Conservation (phyloP, 495 filamentous ascomycete species). For the Collariella sp. region DNA sequence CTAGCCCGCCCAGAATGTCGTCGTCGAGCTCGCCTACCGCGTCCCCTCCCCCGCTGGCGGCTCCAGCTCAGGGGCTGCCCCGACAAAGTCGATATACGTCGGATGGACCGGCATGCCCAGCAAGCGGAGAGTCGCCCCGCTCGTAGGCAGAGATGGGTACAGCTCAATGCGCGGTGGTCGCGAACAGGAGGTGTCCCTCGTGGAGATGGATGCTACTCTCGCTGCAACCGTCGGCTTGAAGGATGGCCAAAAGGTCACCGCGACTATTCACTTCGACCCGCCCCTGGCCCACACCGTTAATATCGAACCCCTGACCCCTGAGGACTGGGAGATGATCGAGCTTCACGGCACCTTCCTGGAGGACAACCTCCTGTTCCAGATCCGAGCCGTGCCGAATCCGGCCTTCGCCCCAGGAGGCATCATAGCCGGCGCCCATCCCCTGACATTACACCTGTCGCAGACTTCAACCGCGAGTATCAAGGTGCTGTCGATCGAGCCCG, state of each 20-base stretch:
- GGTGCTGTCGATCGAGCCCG: conserved; percentile 66
- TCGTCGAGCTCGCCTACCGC: conserved; percentile 76
- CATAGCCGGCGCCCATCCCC: conserved; percentile 53
- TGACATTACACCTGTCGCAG: conserved; percentile 87
- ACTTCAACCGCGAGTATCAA: conserved; percentile 92
- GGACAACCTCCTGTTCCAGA: conserved; percentile 85
- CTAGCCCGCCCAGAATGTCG: conserved; percentile 85
- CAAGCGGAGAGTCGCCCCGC: conserved; percentile 65
- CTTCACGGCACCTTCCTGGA: conserved; percentile 91
- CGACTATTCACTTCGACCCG: conserved; percentile 73
- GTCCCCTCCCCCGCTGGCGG: conserved; percentile 30
- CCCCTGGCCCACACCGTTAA: conserved; percentile 85
- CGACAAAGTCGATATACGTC: conserved; percentile 62
- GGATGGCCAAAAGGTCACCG: conserved; percentile 75
- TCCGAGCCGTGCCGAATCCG: conserved; percentile 85
- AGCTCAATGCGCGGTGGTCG: conserved; percentile 45
- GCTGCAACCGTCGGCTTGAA: conserved; percentile 69
- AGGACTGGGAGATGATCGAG: conserved; percentile 99
- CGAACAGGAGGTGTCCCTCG: conserved; percentile 62
- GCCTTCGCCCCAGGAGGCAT: conserved; percentile 45
- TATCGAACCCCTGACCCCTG: conserved; percentile 88
- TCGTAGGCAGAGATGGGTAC: conserved; percentile 66
- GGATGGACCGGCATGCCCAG: conserved; percentile 98
- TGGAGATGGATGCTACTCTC: conserved; percentile 88
- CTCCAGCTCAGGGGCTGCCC: conserved; percentile 28